A percentile compares a stretch with the other conserved stretches of the same genome.
Conservation (phyloP, 2,329 filamentous ascomycete species). For the Zymoseptoria ardabiliae region DNA sequence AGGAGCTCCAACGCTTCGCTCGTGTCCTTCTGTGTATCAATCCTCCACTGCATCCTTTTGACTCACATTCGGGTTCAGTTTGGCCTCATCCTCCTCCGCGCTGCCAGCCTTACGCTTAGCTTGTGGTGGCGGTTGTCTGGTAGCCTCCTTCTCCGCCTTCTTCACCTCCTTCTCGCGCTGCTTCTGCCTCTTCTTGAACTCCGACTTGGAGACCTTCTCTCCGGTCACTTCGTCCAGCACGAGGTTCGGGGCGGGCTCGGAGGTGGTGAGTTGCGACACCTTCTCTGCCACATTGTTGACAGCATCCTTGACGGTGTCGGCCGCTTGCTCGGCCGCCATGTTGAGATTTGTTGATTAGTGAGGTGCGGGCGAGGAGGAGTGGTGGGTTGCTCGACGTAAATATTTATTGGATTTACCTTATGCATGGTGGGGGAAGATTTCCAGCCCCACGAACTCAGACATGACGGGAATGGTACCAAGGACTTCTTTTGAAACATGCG, state of each 20-base stretch:
- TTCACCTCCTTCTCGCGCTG: conserved; percentile 76
- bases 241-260: conserved; percentile 45
- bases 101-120: conserved; percentile 55
- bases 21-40: not conserved
- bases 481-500: not conserved
- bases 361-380: not conserved
- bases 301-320: conserved; percentile 32
- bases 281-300: conserved; percentile 29
- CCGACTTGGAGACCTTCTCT: conserved; percentile 58
- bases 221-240: conserved; percentile 89
- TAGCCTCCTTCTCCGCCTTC: conserved; percentile 78
- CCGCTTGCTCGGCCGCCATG: conserved; percentile 30
- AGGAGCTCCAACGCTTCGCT: not conserved
- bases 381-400: not conserved
- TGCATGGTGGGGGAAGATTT: not conserved
- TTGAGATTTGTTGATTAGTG: conserved; percentile 3
- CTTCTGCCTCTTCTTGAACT: conserved; percentile 92
- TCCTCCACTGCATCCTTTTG: not conserved
- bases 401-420: not conserved
- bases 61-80: conserved; percentile 66
- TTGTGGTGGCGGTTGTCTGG: conserved; percentile 50
- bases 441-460: not conserved
- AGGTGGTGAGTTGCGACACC: conserved; percentile 28
- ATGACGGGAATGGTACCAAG: not conserved
- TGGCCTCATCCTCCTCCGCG: conserved; percentile 58